These are phyloP conservation scores for Venturia nashicola DNA, from an alignment of 2,329 filamentous ascomycete species.

Conservation along the genomic window DNA sequence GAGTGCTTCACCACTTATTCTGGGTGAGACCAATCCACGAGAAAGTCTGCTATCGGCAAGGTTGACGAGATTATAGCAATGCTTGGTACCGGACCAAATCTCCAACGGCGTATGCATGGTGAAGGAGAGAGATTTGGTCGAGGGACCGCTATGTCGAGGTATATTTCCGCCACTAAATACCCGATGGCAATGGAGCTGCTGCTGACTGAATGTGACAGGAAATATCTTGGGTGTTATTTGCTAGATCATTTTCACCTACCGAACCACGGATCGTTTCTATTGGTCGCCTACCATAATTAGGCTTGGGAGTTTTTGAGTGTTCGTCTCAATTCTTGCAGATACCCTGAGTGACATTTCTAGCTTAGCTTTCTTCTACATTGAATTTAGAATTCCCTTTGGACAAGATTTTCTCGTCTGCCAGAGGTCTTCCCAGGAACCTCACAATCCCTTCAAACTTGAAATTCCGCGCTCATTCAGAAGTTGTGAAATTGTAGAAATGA, in stretches of 20 bases:
- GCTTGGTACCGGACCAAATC: not conserved
- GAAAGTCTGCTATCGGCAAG: not conserved
- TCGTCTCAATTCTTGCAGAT: not conserved
- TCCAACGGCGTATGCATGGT: not conserved
- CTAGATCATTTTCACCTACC: not conserved
- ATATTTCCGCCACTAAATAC: not conserved
- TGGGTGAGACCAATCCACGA: not conserved
- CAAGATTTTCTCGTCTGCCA: too few relatives aligned
- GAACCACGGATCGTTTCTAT: not conserved
- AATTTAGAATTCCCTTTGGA: too few relatives aligned
- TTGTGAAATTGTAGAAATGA: too few relatives aligned
- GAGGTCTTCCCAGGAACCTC: too few relatives aligned
- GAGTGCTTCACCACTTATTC: not conserved
- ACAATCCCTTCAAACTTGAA: too few relatives aligned
- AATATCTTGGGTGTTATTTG: not conserved
- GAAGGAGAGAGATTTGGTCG: not conserved
- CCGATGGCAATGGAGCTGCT: not conserved
- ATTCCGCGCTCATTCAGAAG: too few relatives aligned
- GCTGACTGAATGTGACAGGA: not conserved
- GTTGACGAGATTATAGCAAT: not conserved
- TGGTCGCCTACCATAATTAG: not conserved
- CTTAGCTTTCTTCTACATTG: too few relatives aligned
- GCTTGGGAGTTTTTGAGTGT: not conserved
- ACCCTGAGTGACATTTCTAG: not conserved
- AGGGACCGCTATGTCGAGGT: not conserved